Base-by-base conservation (phyloP, 441 rosid species). In the Gossypium gossypioides region DNA sequence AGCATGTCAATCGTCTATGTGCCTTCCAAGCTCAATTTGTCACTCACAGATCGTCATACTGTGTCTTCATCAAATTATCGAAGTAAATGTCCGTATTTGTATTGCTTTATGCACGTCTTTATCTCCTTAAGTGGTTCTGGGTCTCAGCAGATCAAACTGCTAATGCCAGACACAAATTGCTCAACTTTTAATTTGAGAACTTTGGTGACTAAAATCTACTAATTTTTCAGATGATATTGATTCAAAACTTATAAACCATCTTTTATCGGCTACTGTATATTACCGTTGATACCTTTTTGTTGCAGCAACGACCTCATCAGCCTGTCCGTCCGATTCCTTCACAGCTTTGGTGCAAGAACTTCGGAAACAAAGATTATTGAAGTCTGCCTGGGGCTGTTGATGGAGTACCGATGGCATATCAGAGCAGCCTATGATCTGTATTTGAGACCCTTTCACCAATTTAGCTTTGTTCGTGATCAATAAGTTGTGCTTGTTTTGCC, bases 331-430 rank as follows among this genome's bases (percentile, higher is more conserved):
- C 98, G 6, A 95, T 95, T 79, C 99, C 99, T 13, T 95, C 99
- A 3, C 98, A 94, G 81, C 79, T 92, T 0, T 95, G 99, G 99
- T 95, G 99, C 93, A 92, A 95, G 87, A 95, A 95, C 81, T 95
- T 95, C 71, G 97, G 98, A 72, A 83, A 84, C 48, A 92, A 94
- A 74, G 98, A 90, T 68, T 91, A 94, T 75, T 86, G 22, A 73
- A 89, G 19, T 46, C n/a, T 24, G 22, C 68, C 10, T 2, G 9
- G 13, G 9, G 7, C 12, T 29, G 44, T 59, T 6, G 6, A 9
- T 71, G 48, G 15, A 24, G 74, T 58, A 7, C 58, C 10, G n/a
- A 15, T 27, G 58, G 42, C 15, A 6, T 3, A 3, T 71, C 18
- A 48, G 46, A 16, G 37, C 55, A 13, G 22, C 51, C 24, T 44